phyloP scores from a whole-genome alignment of 2,329 filamentous ascomycete species.

The Pleurostoma richardsiae region DNA sequence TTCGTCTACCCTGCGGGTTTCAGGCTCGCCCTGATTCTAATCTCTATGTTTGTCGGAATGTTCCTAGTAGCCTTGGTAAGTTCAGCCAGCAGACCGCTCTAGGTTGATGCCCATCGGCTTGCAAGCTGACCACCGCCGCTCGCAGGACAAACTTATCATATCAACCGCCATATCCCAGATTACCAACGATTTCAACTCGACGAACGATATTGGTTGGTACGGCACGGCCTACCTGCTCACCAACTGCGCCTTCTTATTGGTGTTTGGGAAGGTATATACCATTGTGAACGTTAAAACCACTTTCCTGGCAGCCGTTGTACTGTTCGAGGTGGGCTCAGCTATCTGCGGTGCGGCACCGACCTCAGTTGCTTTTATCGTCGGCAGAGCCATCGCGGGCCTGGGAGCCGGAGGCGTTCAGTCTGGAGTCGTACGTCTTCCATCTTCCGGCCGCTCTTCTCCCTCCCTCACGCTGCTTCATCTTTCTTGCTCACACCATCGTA shows the following conservation, averaged over 20 bases:
- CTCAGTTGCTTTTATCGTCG: constrained; percentile 32
- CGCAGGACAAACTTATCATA: constrained; percentile 26
- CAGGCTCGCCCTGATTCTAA: constrained; percentile 22
- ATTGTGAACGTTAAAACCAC: constrained; percentile 27
- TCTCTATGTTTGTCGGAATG: constrained; percentile 27
- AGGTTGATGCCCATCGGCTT: background rate
- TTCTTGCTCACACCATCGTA: background rate
- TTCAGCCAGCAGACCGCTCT: background rate
- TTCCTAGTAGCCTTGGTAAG: constrained; percentile 29
- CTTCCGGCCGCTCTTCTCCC: background rate
- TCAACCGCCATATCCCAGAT: constrained; percentile 33
- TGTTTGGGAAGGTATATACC: constrained; percentile 33
- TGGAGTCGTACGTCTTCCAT: constrained; percentile 22
- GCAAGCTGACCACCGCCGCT: background rate
- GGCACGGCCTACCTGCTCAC: constrained; percentile 30
- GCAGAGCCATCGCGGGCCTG: constrained; percentile 31
- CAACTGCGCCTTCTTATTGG: constrained; percentile 29
- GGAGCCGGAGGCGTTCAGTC: constrained; percentile 31
- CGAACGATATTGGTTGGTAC: constrained; percentile 33
- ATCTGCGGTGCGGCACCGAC: constrained; percentile 33
- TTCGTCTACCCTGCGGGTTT: constrained; percentile 25
- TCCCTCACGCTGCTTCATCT: background rate
- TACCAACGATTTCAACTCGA: constrained; percentile 30
- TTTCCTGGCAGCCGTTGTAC: constrained; percentile 21
- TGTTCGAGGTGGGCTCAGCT: constrained; percentile 32